Evolutionary conservation across 306 rosid species (phyloP).

Genomic region (Glycine latifolia): DNA sequence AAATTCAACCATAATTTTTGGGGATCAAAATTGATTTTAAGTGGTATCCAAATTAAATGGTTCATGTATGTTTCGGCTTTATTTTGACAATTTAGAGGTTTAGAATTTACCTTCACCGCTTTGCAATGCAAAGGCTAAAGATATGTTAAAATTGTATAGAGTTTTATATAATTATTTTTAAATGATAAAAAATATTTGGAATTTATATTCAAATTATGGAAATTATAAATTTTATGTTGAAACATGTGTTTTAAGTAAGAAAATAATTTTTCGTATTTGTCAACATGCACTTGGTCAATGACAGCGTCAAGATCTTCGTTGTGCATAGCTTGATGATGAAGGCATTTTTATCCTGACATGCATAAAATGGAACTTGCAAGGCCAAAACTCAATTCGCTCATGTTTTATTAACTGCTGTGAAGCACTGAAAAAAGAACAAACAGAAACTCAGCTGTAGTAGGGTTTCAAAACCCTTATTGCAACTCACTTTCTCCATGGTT

Average conservation of each 20-base stretch:
- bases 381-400: slow-evolving; percentile 7
- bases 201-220: neutral
- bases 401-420: neutral
- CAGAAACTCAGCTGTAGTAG: slow-evolving; percentile 6
- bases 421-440: slow-evolving; percentile 13
- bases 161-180: neutral
- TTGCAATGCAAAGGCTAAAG: neutral
- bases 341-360: neutral
- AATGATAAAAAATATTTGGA: neutral
- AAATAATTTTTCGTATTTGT: neutral
- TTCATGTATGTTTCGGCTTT: neutral
- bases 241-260: neutral
- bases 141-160: neutral
- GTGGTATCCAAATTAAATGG: neutral
- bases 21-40: no score
- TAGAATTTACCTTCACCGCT: neutral
- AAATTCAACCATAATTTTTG: no score
- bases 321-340: neutral
- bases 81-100: neutral
- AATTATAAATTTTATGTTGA: neutral
- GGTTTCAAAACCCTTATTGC: slow-evolving; percentile 32
- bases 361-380: neutral
- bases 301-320: neutral
- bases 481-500: slow-evolving; percentile 5
- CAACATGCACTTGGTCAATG: neutral